Base-by-base conservation (phyloP, 805 yeast species). In the Candida ascalaphidarum region DNA sequence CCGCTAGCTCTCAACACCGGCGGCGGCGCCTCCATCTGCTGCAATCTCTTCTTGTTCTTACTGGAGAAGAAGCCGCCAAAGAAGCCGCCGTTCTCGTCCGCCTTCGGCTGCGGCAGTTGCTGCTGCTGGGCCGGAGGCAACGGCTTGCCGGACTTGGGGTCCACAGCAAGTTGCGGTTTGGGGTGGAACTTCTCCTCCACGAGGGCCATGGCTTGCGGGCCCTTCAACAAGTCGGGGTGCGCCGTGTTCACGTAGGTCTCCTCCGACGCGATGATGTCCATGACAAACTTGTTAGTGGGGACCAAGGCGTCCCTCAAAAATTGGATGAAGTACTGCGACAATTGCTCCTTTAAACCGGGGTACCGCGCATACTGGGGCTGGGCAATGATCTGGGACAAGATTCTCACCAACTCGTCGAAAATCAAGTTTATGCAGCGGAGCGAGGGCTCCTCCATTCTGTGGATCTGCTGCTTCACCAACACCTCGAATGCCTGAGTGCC, bases 401-500 rank as follows among this genome's bases (percentile, higher is more conserved):
- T 88, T 50, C 96, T 75, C 25, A 85, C 94, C 52, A 92, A 70
- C 63, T 92, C 98, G 56, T 89, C 98, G 55, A 84, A 92, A 31
- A 89, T 82, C 44, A 89, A 72, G 36, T 81, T 76, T 36, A 88
- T 86, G 65, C 96, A 84, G 46, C 94, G 77, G 34, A 83, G 44
- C 3, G 92, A 65, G 9, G 98, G 98, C 46, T 89, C 96, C 59
- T 88, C 96, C 62, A 92, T 85, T 56, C 97, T 76, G 45, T 70
- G 77, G 41, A 89, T 88, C 26, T 49, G 55, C 33, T 49, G 55
- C 57, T 84, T 86, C 26, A 89, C 96, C 37, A 88, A 72, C 12
- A 88, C 95, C 55, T 92, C 98, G 55, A 89, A 89, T 1, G 96
- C 96, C 46, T 85, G 92, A 7, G 97, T 89, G 14, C 97, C 97